phyloP scores from a whole-genome alignment of 2,329 filamentous ascomycete genomes.

The Sclerotinia sclerotiorum region DNA sequence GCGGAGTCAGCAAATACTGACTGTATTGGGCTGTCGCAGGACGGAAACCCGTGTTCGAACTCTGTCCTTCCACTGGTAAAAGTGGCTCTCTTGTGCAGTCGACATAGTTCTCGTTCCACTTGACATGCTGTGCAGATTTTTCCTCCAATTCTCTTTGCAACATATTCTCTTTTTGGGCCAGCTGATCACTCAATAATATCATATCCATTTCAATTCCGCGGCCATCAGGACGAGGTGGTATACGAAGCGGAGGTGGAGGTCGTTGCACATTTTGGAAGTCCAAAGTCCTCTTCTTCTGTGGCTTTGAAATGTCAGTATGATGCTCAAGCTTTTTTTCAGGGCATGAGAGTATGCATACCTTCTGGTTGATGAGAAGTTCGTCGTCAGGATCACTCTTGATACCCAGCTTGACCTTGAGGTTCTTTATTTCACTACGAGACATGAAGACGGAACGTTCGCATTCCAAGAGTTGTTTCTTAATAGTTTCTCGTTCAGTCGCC shows the following conservation, averaged over 20 bases:
- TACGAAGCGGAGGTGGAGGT: slow-evolving; percentile 64
- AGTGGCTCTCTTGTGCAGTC: slow-evolving; percentile 85
- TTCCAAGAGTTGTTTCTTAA: slow-evolving; percentile 74
- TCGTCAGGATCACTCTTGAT: slow-evolving; percentile 78
- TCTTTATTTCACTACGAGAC: slow-evolving; percentile 77
- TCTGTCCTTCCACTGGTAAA: slow-evolving; percentile 70
- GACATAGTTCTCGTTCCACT: slow-evolving; percentile 88
- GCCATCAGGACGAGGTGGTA: slow-evolving; percentile 68
- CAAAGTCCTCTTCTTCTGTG: slow-evolving; percentile 68
- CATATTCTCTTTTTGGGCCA: slow-evolving; percentile 77
- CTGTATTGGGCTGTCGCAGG: slow-evolving; percentile 63
- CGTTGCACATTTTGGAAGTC: slow-evolving; percentile 59
- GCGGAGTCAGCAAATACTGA: slow-evolving; percentile 67
- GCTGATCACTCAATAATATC: slow-evolving; percentile 70
- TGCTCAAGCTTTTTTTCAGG: not conserved
- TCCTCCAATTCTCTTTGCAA: slow-evolving; percentile 80
- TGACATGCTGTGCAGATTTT: slow-evolving; percentile 82
- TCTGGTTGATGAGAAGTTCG: slow-evolving; percentile 91
- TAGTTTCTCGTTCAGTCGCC: slow-evolving; percentile 75
- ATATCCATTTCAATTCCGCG: slow-evolving; percentile 77
- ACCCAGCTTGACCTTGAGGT: slow-evolving; percentile 81
- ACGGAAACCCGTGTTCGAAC: slow-evolving; percentile 63
- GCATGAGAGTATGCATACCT: slow-evolving; percentile 58
- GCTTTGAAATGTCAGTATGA: slow-evolving; percentile 43
- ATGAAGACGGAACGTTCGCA: slow-evolving; percentile 79